A percentile compares a stretch with the other conserved stretches of the same genome.
Conservation (phyloP, 768 basidiomycete species). For the Boletus rex-veris region DNA sequence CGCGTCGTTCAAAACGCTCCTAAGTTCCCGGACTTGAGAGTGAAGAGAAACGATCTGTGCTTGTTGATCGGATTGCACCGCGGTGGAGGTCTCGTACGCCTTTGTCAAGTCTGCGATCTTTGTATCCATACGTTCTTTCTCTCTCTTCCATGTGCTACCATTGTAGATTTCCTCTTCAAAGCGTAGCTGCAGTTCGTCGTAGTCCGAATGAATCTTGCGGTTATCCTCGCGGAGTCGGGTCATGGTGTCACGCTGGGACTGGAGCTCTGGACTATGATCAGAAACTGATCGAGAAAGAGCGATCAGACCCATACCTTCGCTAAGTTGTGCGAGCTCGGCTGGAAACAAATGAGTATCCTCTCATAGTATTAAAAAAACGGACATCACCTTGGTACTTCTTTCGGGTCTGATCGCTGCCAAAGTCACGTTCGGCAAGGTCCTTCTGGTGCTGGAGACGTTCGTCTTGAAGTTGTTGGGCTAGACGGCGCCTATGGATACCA, state of each 20-base stretch:
- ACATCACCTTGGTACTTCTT: conserved; percentile 79
- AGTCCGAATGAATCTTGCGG: conserved; percentile 71
- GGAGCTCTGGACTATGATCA: conserved; percentile 50
- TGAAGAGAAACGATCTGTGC: conserved; percentile 79
- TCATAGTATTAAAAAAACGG: neutral
- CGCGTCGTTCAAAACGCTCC: conserved; percentile 77
- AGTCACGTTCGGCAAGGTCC: conserved; percentile 76
- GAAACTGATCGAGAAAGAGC: neutral
- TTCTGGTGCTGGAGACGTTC: conserved; percentile 76
- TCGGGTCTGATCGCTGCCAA: conserved; percentile 72
- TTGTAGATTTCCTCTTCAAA: conserved; percentile 78
- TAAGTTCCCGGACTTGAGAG: conserved; percentile 81
- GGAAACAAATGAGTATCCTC: conserved; percentile 5
- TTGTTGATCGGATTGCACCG: conserved; percentile 77
- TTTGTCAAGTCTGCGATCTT: conserved; percentile 74
- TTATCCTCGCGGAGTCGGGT: conserved; percentile 78
- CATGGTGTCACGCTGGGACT: conserved; percentile 72
- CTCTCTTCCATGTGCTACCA: conserved; percentile 80
- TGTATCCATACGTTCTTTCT: conserved; percentile 81
- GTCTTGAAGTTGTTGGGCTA: conserved; percentile 76
- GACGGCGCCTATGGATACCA: conserved; percentile 57
- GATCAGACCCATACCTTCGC: conserved; percentile 53
- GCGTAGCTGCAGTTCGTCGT: conserved; percentile 69
- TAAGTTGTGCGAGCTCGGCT: conserved; percentile 78
- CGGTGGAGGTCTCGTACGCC: conserved; percentile 69